A percentile compares a stretch with the other conserved stretches of the same genome.
Conservation (phyloP, 2,329 filamentous ascomycete species). For the Lecanosticta acicola region DNA sequence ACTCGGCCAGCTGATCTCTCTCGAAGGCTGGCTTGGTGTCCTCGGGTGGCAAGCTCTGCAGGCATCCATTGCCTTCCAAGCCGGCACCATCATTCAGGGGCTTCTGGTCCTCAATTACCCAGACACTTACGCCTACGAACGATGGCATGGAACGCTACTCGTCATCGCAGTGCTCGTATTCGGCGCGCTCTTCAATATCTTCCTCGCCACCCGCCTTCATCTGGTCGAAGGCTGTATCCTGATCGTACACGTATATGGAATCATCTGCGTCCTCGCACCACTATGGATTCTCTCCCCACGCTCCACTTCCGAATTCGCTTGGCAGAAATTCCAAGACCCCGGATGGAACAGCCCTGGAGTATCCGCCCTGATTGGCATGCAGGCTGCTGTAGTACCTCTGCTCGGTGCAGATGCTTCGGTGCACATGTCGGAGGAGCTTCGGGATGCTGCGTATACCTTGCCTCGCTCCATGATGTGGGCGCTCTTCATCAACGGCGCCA, state of each 20-base stretch:
- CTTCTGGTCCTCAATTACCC: constrained; percentile 14
- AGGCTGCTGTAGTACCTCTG: constrained; percentile 12
- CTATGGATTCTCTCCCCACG: constrained; percentile 33
- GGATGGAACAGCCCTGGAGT: constrained; percentile 13
- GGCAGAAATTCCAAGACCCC: constrained; percentile 9
- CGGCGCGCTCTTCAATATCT: constrained; percentile 37
- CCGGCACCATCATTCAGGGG: constrained; percentile 25
- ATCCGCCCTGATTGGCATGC: constrained; percentile 12
- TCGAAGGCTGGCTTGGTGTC: constrained; percentile 14
- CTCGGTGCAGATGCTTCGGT: constrained; percentile 12
- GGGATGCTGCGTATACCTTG: constrained; percentile 17
- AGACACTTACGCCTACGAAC: constrained; percentile 9
- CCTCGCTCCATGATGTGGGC: constrained; percentile 21
- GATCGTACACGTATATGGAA: constrained; percentile 45
- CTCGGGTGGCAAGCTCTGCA: constrained; percentile 14
- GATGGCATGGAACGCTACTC: constrained; percentile 23
- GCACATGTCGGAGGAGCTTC: constrained; percentile 18
- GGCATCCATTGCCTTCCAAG: constrained; percentile 21
- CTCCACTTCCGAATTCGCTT: constrained; percentile 6
- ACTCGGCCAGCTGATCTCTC: too few relatives aligned
- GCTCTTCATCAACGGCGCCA: constrained; percentile 12
- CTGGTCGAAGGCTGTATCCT: constrained; percentile 44
- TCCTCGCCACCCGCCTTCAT: constrained; percentile 39
- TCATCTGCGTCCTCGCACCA: constrained; percentile 43
- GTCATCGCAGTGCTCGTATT: constrained; percentile 17